Percentiles rank a stretch among this genome's conserved stretches.
These are phyloP conservation scores for Paraglomus occultum DNA, from an alignment of 192 early-diverging fungal species.

Conservation along the genomic window DNA sequence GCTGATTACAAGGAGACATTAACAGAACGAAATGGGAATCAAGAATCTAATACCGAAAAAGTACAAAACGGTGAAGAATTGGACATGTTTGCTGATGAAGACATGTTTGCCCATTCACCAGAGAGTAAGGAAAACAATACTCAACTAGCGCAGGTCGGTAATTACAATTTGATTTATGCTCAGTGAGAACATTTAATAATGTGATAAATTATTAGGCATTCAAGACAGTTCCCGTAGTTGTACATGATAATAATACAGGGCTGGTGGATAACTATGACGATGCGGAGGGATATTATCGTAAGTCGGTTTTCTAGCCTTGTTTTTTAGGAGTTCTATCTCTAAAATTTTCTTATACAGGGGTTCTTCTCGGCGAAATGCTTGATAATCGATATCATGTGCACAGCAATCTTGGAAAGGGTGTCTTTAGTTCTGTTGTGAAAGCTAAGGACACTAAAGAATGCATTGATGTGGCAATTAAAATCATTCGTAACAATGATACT, in stretches of 20 bases:
- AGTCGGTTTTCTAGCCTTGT: constrained; percentile 32
- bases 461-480: constrained; percentile 89
- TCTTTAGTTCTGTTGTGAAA: constrained; percentile 92
- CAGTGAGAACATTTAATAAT: background rate
- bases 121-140: constrained; percentile 15
- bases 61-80: constrained; percentile 37
- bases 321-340: background rate
- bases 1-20: constrained; percentile 58
- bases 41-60: constrained; percentile 14
- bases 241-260: constrained; percentile 45
- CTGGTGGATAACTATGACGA: constrained; percentile 95
- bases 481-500: constrained; percentile 92
- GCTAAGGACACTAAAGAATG: constrained; percentile 73
- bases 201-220: constrained; percentile 27
- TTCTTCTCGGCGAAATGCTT: constrained; percentile 82
- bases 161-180: background rate
- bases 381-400: constrained; percentile 86
- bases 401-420: constrained; percentile 86
- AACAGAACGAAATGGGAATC: constrained; percentile 31
- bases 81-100: constrained; percentile 80
- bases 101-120: constrained; percentile 64
- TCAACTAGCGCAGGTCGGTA: constrained; percentile 9
- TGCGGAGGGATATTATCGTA: constrained; percentile 95
- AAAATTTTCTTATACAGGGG: constrained; percentile 38
- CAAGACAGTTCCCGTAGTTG: constrained; percentile 31